Base-by-base conservation (phyloP, 805 yeast genomes). In the Scheffersomyces amazonensis region DNA sequence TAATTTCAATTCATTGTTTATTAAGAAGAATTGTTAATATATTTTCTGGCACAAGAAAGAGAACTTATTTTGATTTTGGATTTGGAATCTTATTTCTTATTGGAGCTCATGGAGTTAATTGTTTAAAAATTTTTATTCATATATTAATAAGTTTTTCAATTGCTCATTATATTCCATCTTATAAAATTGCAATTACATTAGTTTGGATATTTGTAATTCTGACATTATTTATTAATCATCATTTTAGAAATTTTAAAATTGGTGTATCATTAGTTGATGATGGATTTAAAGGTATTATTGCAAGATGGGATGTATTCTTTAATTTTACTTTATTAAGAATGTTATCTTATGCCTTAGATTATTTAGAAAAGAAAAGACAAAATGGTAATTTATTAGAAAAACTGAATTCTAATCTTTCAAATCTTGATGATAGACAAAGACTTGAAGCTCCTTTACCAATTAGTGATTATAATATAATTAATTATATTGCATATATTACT, bases 301-400 rank as follows among this genome's bases (percentile, higher is more conserved):
- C 80, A 13, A 74, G 98, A 50, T 93, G 99, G 99, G 97, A 93
- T 56, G 97, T 93, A 3, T 87, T 86, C 50, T 93, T 81, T 72
- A 93, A 93, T 62, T 89, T 95, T 62, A 83, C 96, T 1, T 65
- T 91, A 42, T 71, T 93, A 37, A 75, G 97, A 52, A 78, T 89
- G 74, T 64, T 93, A 32, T 87, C 96, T 42, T 93, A 74, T 60
- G 85, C 87, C 46, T 56, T 87, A 44, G 99, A 93, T 62, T 88
- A 75, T 51, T 50, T 82, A 21, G 76, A 74, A 49, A 68, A 68
- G 35, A 56, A 46, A 38, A 53, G 43, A 31, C 35, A 41, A 9
- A 37, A 37, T 30, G 11, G 15, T 11, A 18, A 17, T 19, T 17
- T 17, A 5, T 13, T 13, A 4, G 30, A 27, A 5, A 27, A 27